A percentile compares a stretch with the other conserved stretches of the same genome.
Evolutionary conservation across 768 basidiomycete genomes (phyloP).

Genomic region (Candolleomyces eurysporus): DNA sequence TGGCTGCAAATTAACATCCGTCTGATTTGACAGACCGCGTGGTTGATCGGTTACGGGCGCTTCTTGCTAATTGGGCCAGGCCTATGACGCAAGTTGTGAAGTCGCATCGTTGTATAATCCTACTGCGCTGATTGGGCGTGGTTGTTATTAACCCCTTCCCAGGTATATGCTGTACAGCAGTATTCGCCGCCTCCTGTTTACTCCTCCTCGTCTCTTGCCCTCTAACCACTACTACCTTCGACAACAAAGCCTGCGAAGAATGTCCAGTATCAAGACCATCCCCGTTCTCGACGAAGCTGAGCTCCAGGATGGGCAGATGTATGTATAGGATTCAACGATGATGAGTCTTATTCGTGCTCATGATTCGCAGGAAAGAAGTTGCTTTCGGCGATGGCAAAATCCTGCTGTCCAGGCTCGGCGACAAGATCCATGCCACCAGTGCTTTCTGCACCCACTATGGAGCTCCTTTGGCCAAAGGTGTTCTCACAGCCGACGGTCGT

Average conservation of each 20-base stretch:
- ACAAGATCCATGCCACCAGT: constrained; percentile 74
- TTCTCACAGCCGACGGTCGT: constrained; percentile 73
- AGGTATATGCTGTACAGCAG: background rate
- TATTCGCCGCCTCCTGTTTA: no score
- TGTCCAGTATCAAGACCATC: constrained; percentile 46
- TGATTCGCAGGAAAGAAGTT: constrained; percentile 70
- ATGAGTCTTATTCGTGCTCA: background rate
- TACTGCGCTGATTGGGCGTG: constrained; percentile 14
- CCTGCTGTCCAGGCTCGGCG: constrained; percentile 71
- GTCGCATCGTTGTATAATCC: background rate
- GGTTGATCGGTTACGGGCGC: background rate
- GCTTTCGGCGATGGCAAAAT: constrained; percentile 77
- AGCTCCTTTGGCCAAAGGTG: constrained; percentile 81
- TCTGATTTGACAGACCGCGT: no score
- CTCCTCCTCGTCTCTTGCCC: background rate
- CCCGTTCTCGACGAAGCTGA: constrained; percentile 58
- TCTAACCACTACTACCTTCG: constrained; percentile 8
- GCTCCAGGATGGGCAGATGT: constrained; percentile 69
- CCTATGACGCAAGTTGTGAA: background rate
- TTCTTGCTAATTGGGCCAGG: background rate
- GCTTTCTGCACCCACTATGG: constrained; percentile 93
- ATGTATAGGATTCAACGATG: background rate
- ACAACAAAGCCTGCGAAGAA: constrained; percentile 19
- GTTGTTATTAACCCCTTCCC: background rate
- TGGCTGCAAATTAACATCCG: no score